Conservation (phyloP, 352 stramenopile species). For the Globisporangium canariense region DNA sequence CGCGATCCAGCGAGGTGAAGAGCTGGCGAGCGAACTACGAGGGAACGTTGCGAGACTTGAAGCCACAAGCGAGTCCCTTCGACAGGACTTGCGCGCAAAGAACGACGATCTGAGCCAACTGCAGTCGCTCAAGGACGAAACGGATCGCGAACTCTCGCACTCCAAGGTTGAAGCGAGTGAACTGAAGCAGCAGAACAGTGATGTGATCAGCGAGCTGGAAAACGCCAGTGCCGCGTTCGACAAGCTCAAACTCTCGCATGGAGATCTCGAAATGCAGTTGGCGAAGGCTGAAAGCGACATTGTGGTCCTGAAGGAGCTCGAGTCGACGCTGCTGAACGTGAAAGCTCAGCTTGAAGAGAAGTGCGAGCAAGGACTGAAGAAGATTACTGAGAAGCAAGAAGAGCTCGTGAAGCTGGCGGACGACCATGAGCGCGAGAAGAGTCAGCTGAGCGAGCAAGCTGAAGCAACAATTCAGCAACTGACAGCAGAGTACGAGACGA, state of each 20-base stretch:
- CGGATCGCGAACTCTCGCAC: slow-evolving; percentile 13
- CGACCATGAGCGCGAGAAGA: neutral
- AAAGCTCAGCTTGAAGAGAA: slow-evolving; percentile 7
- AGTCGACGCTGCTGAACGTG: neutral
- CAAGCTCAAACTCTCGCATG: slow-evolving; percentile 3
- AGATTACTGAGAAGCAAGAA: neutral
- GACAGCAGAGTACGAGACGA: neutral
- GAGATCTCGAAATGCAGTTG: slow-evolving; percentile 2
- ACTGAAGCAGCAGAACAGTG: slow-evolving; percentile 22
- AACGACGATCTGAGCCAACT: neutral
- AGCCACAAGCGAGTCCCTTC: slow-evolving; percentile 1
- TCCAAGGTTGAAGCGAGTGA: slow-evolving; percentile 17
- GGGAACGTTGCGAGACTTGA: neutral
- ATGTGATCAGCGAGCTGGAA: slow-evolving; percentile 21
- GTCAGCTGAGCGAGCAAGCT: neutral
- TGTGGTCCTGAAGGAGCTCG: slow-evolving; percentile 4
- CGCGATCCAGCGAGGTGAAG: neutral
- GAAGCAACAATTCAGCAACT: neutral
- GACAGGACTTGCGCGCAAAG: slow-evolving; percentile 2
- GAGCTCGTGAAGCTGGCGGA: neutral
- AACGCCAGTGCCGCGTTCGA: neutral
- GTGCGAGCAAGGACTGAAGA: neutral
- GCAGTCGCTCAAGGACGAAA: slow-evolving; percentile 2
- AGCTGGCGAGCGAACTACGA: slow-evolving; percentile 1
- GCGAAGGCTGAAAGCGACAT: neutral